Conservation (phyloP, 768 basidiomycete genomes). For the Rhizopogon roseolus region DNA sequence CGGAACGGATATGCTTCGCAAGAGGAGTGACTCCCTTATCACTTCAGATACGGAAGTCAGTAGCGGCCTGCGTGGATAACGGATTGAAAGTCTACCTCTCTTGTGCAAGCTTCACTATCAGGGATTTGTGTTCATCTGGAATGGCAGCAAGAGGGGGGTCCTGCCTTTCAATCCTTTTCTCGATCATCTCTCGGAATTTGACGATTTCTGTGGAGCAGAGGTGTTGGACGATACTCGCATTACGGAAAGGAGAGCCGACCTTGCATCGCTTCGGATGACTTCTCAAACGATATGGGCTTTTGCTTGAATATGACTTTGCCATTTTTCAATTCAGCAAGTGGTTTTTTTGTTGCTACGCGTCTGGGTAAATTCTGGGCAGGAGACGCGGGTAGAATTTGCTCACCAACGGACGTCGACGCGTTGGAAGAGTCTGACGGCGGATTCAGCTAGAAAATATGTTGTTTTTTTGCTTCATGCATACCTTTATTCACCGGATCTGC, state of each 20-base stretch:
- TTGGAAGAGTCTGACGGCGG: constrained; percentile 8
- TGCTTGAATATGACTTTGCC: constrained; percentile 75
- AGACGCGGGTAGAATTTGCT: constrained; percentile 2
- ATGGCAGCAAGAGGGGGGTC: constrained; percentile 50
- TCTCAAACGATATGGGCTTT: constrained; percentile 69
- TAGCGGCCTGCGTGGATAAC: neutral
- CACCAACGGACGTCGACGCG: constrained; percentile 12
- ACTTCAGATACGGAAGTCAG: constrained; percentile 32
- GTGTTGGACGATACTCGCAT: neutral
- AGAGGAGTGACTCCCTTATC: constrained; percentile 66
- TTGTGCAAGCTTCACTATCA: constrained; percentile 79
- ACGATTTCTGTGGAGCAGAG: constrained; percentile 47
- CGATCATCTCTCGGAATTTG: constrained; percentile 69
- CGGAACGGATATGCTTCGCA: constrained; percentile 63
- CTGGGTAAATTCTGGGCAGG: neutral
- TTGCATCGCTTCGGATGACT: constrained; percentile 77
- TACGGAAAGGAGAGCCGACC: constrained; percentile 37
- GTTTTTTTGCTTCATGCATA: constrained; percentile 9
- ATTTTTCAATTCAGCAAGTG: constrained; percentile 65
- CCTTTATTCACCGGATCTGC: constrained; percentile 6
- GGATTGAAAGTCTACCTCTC: constrained; percentile 59
- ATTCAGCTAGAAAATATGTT: constrained; percentile 4
- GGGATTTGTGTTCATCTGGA: constrained; percentile 63
- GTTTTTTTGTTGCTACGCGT: constrained; percentile 34
- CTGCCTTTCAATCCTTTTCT: constrained; percentile 42